Evolutionary conservation across 2,329 filamentous ascomycete species (phyloP), one percentile per base, ranked within the genome.

Genomic region (Cercospora nicotianae): DNA sequence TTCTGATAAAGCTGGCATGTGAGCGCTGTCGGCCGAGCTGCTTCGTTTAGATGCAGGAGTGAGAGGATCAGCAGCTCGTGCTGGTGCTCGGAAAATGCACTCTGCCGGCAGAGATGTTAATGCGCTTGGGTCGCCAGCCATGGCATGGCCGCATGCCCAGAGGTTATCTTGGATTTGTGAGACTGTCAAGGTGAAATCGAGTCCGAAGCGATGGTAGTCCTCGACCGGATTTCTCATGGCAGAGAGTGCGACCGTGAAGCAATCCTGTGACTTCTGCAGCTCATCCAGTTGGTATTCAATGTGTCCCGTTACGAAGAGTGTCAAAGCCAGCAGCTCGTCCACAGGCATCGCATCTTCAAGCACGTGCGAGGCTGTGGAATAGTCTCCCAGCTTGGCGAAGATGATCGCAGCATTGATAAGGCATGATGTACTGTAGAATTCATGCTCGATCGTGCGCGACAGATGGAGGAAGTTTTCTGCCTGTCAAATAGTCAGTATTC

Each of bases 401-500:
- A 78, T 74, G 26, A 79, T 64, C 6, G 72, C 75, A 13, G 72
- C 70, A 61, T 78, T 79, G 51, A 79, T 64, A 3, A 72, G 65
- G 28, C 75, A 75, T 7, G 71, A 62, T 10, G 67, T 71, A 51
- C 66, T 70, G 26, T 67, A 60, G 8, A 71, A 39, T 2, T 67
- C 63, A 26, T 66, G 64, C 1, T 68, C 63, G 20, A 75, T 68
- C 5, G 53, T 33, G 10, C 64, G 59, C 7, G 73, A 71, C 5
- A 79, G 70, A 10, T 69, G 36, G 8, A 64, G 48, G 68, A 79
- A 79, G 16, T 64, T 63, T 12, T 73, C 69, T 1, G 71, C 67
- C 67, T 68, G 39, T 10, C 10, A 20, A 13, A 13, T 16, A 26
- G 36, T 68, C 53, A 66, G 63, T 33, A 36, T 5, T 36, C 12